Percentiles rank a stretch among this genome's conserved stretches.
These are phyloP conservation scores for Neolentinus lepideus DNA, from an alignment of 1,284 basidiomycete species.

Conservation along the genomic window DNA sequence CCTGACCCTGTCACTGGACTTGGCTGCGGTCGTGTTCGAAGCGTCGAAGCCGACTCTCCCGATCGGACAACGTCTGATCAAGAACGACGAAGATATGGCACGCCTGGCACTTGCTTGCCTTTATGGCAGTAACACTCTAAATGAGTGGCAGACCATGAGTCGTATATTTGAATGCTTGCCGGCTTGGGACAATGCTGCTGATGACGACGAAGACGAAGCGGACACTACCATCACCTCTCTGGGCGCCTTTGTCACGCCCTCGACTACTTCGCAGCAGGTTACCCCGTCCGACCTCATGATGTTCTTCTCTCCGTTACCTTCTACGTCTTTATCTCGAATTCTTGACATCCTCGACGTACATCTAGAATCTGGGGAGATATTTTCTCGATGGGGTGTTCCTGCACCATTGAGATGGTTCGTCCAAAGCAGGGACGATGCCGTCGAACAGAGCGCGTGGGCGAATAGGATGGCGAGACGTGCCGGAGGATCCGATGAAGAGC, in stretches of 20 bases:
- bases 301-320: conserved; percentile 77
- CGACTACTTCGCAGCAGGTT: conserved; percentile 49
- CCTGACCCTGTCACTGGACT: conserved; percentile 57
- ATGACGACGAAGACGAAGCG: conserved; percentile 62
- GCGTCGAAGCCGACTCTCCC: conserved; percentile 85
- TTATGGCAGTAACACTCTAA: conserved; percentile 72
- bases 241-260: conserved; percentile 71
- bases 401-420: conserved; percentile 82
- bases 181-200: conserved; percentile 70
- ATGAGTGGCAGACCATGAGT: conserved; percentile 81
- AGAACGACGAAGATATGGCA: conserved; percentile 77
- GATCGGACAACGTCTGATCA: conserved; percentile 62
- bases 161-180: conserved; percentile 91
- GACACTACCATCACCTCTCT: conserved; percentile 78
- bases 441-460: conserved; percentile 79
- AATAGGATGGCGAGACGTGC: conserved; percentile 78
- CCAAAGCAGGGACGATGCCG: conserved; percentile 58
- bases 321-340: conserved; percentile 68
- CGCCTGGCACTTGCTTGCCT: conserved; percentile 81
- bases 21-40: conserved; percentile 75
- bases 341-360: conserved; percentile 90
- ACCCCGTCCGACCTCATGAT: conserved; percentile 67
- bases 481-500: conserved; percentile 45
- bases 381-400: conserved; percentile 80
- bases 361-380: conserved; percentile 87